Base-by-base conservation (phyloP, 2,329 filamentous ascomycete species). In the Fusarium sterilihyphosum region DNA sequence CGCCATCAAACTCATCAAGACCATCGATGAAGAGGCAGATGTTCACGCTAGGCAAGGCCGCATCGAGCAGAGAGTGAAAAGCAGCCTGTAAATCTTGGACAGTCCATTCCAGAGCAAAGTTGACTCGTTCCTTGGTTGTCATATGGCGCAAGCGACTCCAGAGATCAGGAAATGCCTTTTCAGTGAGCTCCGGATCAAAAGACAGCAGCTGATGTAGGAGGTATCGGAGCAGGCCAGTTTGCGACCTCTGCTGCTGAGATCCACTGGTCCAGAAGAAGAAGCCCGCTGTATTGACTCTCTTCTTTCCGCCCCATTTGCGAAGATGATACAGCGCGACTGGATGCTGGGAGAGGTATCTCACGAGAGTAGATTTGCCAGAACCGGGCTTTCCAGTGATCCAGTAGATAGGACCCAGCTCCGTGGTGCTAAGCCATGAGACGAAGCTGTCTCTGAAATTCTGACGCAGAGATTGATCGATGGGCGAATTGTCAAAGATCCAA, bases 231-330 rank as follows among this genome's bases (percentile, higher is more conserved):
- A 85, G 65, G 1, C 83, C 83, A 3, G 78, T 79, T 47, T 82
- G 80, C 0, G 83, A 84, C 22, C 81, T 78, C 71, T 85, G 83
- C 38, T 67, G 81, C 26, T 77, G 71, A 2, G 81, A 82, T 8
- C 83, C 84, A 24, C 81, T 83, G 6, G 81, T 84, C 85, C 85
- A 87, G 65, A 87, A 86, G 70, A 85, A 87, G 75, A 84, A 87
- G 0, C 79, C 81, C 0, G 84, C 83, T 0, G 80, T 82, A 5
- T 40, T 50, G 78, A 80, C 6, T 82, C 73, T 1, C 78, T 78
- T 59, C 46, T 65, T 1, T 0, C 38, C 73, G 0, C 81, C 75
- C 83, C 82, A 84, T 3, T 40, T 22, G 2, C 62, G 70, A 13
- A 80, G 70, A 11, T 67, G 56, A 16, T 72, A 8, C 40, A 73